Evolutionary conservation across 2,329 filamentous ascomycete species (phyloP).

Genomic region (Fusarium haematococcum): DNA sequence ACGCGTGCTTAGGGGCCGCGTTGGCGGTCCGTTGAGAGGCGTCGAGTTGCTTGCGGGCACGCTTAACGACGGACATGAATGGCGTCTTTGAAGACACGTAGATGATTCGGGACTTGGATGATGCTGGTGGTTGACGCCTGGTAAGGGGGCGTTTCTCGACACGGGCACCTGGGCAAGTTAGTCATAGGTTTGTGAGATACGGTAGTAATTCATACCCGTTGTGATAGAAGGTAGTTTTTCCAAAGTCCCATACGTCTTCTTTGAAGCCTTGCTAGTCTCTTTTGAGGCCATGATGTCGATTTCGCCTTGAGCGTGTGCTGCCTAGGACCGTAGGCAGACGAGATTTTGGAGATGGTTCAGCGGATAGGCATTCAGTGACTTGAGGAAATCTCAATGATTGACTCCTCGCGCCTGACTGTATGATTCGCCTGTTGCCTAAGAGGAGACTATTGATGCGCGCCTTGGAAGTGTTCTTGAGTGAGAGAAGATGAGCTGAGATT

Average conservation of each 20-base stretch:
- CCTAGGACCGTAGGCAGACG: conserved; percentile 28
- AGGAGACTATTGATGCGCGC: neutral
- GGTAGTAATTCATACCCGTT: conserved; percentile 41
- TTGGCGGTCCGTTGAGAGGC: conserved; percentile 58
- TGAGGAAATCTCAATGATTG: neutral
- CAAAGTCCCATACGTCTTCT: conserved; percentile 35
- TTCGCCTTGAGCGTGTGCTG: conserved; percentile 17
- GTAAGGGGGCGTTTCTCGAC: conserved; percentile 63
- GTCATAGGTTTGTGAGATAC: neutral
- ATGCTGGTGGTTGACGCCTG: conserved; percentile 55
- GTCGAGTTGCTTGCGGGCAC: conserved; percentile 72
- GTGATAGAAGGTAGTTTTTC: conserved; percentile 53
- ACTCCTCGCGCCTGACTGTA: too few species aligned
- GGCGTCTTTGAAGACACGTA: conserved; percentile 75
- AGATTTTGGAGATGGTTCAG: neutral
- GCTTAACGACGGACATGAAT: conserved; percentile 75
- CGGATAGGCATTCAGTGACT: neutral
- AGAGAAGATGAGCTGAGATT: neutral
- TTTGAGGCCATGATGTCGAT: conserved; percentile 38
- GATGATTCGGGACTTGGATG: conserved; percentile 62
- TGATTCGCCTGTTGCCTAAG: neutral
- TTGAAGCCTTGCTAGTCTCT: conserved; percentile 19
- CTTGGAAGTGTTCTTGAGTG: neutral
- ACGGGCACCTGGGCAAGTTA: conserved; percentile 54
- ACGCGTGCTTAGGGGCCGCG: conserved; percentile 61